A percentile compares a stretch with the other conserved stretches of the same genome.
Evolutionary conservation across 2,329 filamentous ascomycete species (phyloP).

Genomic region (Xylariaceae sp.): DNA sequence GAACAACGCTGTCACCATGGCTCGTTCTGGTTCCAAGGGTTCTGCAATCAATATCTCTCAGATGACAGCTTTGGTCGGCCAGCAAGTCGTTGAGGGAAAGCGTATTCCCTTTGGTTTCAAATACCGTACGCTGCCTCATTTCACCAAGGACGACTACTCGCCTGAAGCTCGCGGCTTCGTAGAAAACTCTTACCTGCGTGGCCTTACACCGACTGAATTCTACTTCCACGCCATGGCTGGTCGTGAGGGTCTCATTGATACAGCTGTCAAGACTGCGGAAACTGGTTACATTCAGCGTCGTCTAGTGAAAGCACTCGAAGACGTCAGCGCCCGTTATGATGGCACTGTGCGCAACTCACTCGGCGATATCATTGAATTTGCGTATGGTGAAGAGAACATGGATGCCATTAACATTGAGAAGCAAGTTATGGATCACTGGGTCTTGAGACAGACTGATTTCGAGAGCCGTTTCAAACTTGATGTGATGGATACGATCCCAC

Average conservation of each 20-base stretch:
- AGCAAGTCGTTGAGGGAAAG: conserved; percentile 97
- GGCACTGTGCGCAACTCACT: conserved; percentile 95
- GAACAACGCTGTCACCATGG: conserved; percentile 97
- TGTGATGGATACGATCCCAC: conserved; percentile 63
- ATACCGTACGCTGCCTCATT: conserved; percentile 93
- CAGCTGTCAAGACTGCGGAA: conserved; percentile 97
- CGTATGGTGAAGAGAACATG: conserved; percentile 95
- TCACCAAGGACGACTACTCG: conserved; percentile 98
- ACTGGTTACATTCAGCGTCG: conserved; percentile 99
- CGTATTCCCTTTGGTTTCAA: conserved; percentile 99
- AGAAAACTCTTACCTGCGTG: conserved; percentile 96
- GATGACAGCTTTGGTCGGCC: conserved; percentile 96
- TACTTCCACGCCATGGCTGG: conserved; percentile 99
- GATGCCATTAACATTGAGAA: conserved; percentile 93
- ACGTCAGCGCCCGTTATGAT: conserved; percentile 96
- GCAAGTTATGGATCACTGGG: conserved; percentile 83
- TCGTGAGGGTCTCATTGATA: conserved; percentile 99
- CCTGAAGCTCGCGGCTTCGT: conserved; percentile 96
- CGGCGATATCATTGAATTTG: conserved; percentile 93
- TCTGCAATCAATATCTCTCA: conserved; percentile 99
- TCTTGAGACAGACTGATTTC: conserved; percentile 72
- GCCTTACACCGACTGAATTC: conserved; percentile 91
- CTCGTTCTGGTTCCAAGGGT: conserved; percentile 93
- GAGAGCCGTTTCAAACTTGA: conserved; percentile 80
- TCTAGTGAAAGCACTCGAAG: conserved; percentile 95